Evolutionary conservation across 495 filamentous ascomycete genomes (phyloP), one percentile per base, ranked within the genome.

Genomic region (Aspergillus cavernicola): DNA sequence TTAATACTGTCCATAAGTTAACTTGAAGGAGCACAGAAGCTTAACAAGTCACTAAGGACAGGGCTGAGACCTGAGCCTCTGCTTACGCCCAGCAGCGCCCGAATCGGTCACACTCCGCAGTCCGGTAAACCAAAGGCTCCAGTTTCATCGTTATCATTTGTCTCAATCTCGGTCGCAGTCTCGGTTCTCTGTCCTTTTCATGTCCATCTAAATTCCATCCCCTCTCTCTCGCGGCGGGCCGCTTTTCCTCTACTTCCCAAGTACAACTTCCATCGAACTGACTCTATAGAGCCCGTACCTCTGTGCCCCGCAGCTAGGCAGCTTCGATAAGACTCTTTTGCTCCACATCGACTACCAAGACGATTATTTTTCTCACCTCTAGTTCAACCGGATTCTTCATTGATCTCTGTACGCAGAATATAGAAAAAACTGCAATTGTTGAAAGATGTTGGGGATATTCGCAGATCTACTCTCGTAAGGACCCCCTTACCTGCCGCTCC

Each of bases 391-490:
- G 15, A 8, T 22, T 22, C 20, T 3, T 1, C n/a, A n/a, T n/a
- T 29, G 33, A 35, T 36, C 9, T 16, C 28, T 20, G n/a, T n/a
- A n/a, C 24, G 24, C 24, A 28, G 24, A 9, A 28, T 28, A 4
- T 4, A 28, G 24, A 28, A n/a, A n/a, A n/a, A n/a, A n/a, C n/a
- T n/a, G n/a, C 24, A 28, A 28, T 28, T 28, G 24, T 28, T 28
- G 26, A 32, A 66, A 66, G 59, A 93, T 95, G 88, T 89, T 95
- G 62, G 87, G 86, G 63, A 80, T 92, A 32, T 78, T 92, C 55
- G 81, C 89, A 59, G 87, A 89, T 67, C 73, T 90, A 46, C 72
- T 93, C 66, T 90, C 87, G 87, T 90, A 72, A 76, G 85, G n/a
- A n/a, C n/a, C 77, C 13, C 15, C n/a, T n/a, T 22, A 10, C 44